Base-by-base conservation (phyloP, 441 rosid species). In the Sinapis alba region DNA sequence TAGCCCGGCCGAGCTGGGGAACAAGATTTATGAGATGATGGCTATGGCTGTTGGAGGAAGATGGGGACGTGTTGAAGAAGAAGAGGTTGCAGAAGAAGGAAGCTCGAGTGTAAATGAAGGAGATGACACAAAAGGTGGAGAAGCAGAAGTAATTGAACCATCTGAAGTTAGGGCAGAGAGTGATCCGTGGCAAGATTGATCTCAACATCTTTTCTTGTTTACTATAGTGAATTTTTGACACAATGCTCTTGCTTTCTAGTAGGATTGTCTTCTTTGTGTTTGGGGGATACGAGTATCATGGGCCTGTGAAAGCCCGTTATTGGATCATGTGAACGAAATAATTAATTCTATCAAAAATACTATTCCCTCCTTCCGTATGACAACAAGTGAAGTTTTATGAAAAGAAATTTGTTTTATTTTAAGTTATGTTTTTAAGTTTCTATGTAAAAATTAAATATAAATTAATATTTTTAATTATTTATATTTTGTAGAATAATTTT, bases 1-100 rank as follows among this genome's bases (percentile, higher is more conserved):
- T 74, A 96, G 93, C 80, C 99, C 98, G 15, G 94, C 97, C 0
- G 97, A 93, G 73, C 72, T 96, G 69, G 98, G 99, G 41, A 90
- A 84, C 86, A 96, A 93, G 86, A 93, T 96, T 63, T 93, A 96
- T 11, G 97, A 93, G 84, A 93, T 96, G 96, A 96, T 96, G 97
- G 91, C 94, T 0, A 86, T 96, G 89, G 99, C 99, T 7, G 89
- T 96, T 11, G 98, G 98, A 38, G 98, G 98, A 60, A 86, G 97
- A 87, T 96, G 99, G 99, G 99, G 97, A 20, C 83, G 95, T 76
- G 82, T 82, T 7, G 96, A 88, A 50, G 88, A 88, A 50, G 88
- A 77, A 7, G 91, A 72, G 1, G 82, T 59, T 23, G 69, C 38
- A 19, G 86, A 72, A 1, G 89, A 80, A 51, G 86, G 62, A 24